These are phyloP conservation scores for Scheffersomyces amazonensis DNA, from an alignment of 805 yeast species.

Conservation along the genomic window DNA sequence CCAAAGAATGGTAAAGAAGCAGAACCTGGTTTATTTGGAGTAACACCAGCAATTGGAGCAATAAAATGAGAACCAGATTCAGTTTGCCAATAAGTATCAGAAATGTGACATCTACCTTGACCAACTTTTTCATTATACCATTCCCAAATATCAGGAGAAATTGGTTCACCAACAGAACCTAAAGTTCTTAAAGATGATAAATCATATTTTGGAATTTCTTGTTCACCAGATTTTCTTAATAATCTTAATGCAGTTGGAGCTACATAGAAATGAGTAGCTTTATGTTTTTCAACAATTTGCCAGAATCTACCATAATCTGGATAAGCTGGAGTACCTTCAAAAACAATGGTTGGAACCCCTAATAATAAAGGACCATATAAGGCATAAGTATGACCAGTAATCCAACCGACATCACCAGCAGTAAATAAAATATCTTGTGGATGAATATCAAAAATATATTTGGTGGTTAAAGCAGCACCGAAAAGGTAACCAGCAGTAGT, in stretches of 20 bases:
- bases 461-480: constrained; percentile 71
- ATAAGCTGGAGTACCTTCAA: constrained; percentile 86
- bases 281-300: constrained; percentile 70
- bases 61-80: constrained; percentile 82
- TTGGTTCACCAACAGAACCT: constrained; percentile 87
- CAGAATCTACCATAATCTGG: constrained; percentile 79
- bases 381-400: constrained; percentile 83
- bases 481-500: constrained; percentile 76
- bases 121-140: constrained; percentile 79
- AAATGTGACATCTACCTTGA: constrained; percentile 63
- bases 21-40: constrained; percentile 83
- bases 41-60: constrained; percentile 70
- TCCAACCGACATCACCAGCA: constrained; percentile 92
- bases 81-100: constrained; percentile 90
- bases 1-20: constrained; percentile 87
- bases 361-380: constrained; percentile 75
- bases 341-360: constrained; percentile 78
- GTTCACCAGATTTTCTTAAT: constrained; percentile 71
- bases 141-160: constrained; percentile 83
- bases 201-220: constrained; percentile 58
- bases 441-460: constrained; percentile 74
- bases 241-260: constrained; percentile 83
- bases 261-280: constrained; percentile 76
- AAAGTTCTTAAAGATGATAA: constrained; percentile 63
- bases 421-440: constrained; percentile 74